Conservation (phyloP, 441 rosid genomes). For the Syzygium malaccense region DNA sequence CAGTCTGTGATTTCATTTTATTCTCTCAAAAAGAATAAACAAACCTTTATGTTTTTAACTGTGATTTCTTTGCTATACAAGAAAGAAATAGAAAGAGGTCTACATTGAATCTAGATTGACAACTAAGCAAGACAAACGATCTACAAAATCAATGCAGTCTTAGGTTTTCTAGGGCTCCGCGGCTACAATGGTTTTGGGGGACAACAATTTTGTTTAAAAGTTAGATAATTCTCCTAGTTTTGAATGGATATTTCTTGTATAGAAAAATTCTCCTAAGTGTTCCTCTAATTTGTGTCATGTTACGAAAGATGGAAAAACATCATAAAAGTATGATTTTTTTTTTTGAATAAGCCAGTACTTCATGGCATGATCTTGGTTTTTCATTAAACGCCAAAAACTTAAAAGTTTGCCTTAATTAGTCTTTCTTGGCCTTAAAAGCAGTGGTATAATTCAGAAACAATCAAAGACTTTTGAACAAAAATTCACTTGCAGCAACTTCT, state of each 20-base stretch:
- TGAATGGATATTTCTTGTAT: too few species aligned
- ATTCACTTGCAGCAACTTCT: too few species aligned
- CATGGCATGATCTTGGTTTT: too few species aligned
- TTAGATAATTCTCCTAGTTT: neutral
- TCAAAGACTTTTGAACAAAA: too few species aligned
- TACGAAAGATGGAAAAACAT: neutral
- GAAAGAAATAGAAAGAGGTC: neutral
- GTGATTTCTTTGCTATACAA: neutral
- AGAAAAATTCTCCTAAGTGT: neutral
- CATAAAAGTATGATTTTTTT: neutral
- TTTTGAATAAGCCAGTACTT: neutral
- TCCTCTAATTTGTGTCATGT: neutral
- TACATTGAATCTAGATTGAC: neutral
- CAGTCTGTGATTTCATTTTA: neutral
- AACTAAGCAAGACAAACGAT: neutral
- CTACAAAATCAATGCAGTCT: neutral
- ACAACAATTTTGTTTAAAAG: neutral
- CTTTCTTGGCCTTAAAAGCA: too few species aligned
- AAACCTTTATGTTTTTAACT: neutral
- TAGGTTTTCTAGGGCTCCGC: neutral
- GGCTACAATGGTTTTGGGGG: neutral
- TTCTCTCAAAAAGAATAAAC: neutral
- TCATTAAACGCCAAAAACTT: too few species aligned
- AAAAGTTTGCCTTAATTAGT: too few species aligned
- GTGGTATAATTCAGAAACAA: too few species aligned